Evolutionary conservation across 2,329 filamentous ascomycete species (phyloP).

Genomic region (Purpureocillium takamizusanense): DNA sequence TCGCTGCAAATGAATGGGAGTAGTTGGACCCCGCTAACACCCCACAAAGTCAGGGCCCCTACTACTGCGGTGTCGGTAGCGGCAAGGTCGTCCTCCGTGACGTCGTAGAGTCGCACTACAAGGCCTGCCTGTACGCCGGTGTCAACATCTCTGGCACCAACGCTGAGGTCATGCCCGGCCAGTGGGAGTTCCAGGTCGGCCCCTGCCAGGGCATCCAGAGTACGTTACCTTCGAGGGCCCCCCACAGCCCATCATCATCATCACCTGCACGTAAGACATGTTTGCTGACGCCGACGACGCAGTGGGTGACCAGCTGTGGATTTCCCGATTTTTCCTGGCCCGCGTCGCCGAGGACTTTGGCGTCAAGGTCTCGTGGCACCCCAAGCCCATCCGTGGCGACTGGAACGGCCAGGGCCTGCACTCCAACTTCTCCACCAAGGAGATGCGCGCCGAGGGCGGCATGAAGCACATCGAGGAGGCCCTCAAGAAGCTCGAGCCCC

Average conservation of each 20-base stretch:
- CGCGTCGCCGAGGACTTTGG: conserved; percentile 95
- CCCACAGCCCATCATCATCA: too few species aligned
- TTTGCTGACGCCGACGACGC: conserved; percentile 2
- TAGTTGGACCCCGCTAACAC: conserved; percentile 7
- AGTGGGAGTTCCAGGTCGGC: conserved; percentile 98
- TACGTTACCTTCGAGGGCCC: conserved; percentile 40
- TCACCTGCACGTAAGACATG: too few species aligned
- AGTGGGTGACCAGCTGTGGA: conserved; percentile 96
- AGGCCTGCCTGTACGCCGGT: conserved; percentile 70
- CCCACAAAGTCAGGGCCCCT: conserved; percentile 24
- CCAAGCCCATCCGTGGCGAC: conserved; percentile 84
- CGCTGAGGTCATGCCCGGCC: conserved; percentile 73
- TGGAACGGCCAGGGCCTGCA: conserved; percentile 97
- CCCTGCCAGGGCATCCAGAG: conserved; percentile 79
- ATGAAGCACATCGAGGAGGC: conserved; percentile 90
- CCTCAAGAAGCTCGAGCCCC: conserved; percentile 73
- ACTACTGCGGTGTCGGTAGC: conserved; percentile 83
- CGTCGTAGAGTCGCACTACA: conserved; percentile 68
- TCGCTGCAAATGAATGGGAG: too few species aligned
- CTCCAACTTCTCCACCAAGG: conserved; percentile 85
- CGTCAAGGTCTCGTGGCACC: conserved; percentile 87
- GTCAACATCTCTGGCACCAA: conserved; percentile 97
- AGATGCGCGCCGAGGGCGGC: conserved; percentile 83
- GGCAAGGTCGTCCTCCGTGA: conserved; percentile 98
- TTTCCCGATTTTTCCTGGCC: conserved; percentile 71